phyloP scores from a whole-genome alignment of 169 alveolate genomes.

The Babesia ovis region DNA sequence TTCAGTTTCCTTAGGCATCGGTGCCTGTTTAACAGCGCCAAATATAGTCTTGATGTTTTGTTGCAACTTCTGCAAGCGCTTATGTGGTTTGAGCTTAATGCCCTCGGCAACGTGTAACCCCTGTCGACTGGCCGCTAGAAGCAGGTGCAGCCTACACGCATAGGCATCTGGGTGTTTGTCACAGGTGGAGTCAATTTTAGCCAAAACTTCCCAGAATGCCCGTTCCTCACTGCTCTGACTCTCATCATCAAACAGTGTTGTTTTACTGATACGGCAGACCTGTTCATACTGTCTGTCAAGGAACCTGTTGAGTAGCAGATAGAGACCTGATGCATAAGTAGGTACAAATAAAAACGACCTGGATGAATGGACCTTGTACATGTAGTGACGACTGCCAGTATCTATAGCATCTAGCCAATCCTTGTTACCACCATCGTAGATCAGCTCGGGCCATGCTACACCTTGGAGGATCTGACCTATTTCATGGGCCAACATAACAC shows the following conservation, averaged over 20 bases:
- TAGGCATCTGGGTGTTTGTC: conserved; percentile 67
- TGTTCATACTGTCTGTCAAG: conserved; percentile 68
- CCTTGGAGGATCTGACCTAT: conserved; percentile 40
- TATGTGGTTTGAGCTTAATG: conserved; percentile 30
- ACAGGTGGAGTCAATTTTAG: conserved; percentile 40
- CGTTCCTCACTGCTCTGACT: conserved; percentile 38
- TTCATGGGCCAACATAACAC: conserved; percentile 14
- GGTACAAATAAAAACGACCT: conserved; percentile 64
- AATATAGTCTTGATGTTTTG: conserved; percentile 9
- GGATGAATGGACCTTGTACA: conserved; percentile 67
- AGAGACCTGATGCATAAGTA: conserved; percentile 52
- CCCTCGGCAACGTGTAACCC: conserved; percentile 58
- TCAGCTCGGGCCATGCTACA: conserved; percentile 65
- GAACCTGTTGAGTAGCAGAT: conserved; percentile 62
- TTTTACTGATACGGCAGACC: conserved; percentile 61
- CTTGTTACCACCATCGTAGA: conserved; percentile 59
- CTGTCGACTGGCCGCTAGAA: conserved; percentile 62
- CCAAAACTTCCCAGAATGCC: conserved; percentile 58
- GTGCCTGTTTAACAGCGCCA: conserved; percentile 10
- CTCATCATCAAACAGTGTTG: conserved; percentile 57
- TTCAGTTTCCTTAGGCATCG: conserved; percentile 16
- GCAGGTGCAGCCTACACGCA: conserved; percentile 65
- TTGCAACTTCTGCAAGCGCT: conserved; percentile 3
- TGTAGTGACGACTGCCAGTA: conserved; percentile 62
- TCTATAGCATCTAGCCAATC: conserved; percentile 59